Percentiles rank a stretch among this genome's conserved stretches.
Evolutionary conservation across 805 yeast genomes (phyloP).

Genomic region (Kodamaea leandrae): DNA sequence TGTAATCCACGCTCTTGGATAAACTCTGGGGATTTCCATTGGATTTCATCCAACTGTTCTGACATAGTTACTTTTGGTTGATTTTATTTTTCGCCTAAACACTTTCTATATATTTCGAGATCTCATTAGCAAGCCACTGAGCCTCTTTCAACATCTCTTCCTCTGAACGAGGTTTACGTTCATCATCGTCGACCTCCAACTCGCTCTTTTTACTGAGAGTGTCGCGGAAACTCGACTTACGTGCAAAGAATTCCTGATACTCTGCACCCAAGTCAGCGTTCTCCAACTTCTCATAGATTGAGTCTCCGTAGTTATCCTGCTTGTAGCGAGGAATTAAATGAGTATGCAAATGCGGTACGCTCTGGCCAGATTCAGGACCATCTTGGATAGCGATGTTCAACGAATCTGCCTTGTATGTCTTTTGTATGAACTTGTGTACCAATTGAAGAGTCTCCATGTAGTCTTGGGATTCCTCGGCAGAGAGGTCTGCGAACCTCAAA

Average conservation of each 20-base stretch:
- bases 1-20: slow-evolving; percentile 83
- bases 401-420: slow-evolving; percentile 73
- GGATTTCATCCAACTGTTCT: slow-evolving; percentile 74
- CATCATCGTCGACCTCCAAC: slow-evolving; percentile 42
- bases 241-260: slow-evolving; percentile 21
- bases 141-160: slow-evolving; percentile 79
- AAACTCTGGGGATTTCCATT: slow-evolving; percentile 98
- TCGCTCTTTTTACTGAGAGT: slow-evolving; percentile 3
- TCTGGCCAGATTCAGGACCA: slow-evolving; percentile 94
- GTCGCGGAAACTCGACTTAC: slow-evolving; percentile 19
- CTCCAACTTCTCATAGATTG: slow-evolving; percentile 67
- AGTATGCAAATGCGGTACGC: slow-evolving; percentile 93
- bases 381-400: slow-evolving; percentile 93
- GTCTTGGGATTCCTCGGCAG: slow-evolving; percentile 70
- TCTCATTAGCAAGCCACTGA: slow-evolving; percentile 41
- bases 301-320: slow-evolving; percentile 61
- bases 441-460: slow-evolving; percentile 73
- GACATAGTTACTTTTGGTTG: slow-evolving; percentile 14
- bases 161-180: slow-evolving; percentile 54
- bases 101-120: neutral
- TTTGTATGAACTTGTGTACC: slow-evolving; percentile 64
- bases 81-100: neutral
- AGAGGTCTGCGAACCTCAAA: slow-evolving; percentile 64
- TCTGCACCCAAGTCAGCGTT: slow-evolving; percentile 45
- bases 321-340: slow-evolving; percentile 85